Percentiles rank a stretch among this genome's conserved stretches.
phyloP scores from a whole-genome alignment of 1,284 basidiomycete genomes.

The Malassezia restricta region DNA sequence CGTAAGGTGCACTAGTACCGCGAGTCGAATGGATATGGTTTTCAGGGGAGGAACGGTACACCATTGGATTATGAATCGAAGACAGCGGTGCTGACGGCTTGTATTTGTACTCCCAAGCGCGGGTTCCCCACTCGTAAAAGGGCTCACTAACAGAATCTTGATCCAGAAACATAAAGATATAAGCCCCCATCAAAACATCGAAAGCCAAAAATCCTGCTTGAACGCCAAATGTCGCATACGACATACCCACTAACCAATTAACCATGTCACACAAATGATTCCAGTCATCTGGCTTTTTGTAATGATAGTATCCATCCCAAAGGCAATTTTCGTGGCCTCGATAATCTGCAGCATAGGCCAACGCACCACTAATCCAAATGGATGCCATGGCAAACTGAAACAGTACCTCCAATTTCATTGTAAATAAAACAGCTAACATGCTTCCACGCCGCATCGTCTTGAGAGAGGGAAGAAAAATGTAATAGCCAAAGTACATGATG shows the following conservation, averaged over 20 bases:
- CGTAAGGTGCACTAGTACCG: neutral
- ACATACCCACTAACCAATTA: conserved; percentile 43
- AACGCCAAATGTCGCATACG: conserved; percentile 46
- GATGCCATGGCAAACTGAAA: conserved; percentile 43
- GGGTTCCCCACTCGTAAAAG: conserved; percentile 39
- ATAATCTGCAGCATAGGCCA: conserved; percentile 45
- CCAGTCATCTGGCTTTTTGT: conserved; percentile 45
- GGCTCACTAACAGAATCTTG: conserved; percentile 51
- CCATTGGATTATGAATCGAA: conserved; percentile 13
- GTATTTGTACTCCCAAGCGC: conserved; percentile 38
- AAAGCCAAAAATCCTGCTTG: conserved; percentile 36
- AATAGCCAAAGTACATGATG: conserved; percentile 46
- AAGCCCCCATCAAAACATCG: conserved; percentile 30
- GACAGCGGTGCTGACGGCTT: conserved; percentile 4
- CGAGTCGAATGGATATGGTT: neutral
- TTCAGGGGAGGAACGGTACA: conserved; percentile 17
- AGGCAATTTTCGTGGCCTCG: conserved; percentile 45
- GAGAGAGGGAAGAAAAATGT: conserved; percentile 42
- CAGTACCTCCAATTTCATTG: conserved; percentile 44
- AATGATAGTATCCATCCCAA: conserved; percentile 47
- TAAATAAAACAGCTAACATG: conserved; percentile 40
- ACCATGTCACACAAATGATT: conserved; percentile 44
- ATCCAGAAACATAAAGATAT: conserved; percentile 46
- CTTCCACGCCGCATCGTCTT: conserved; percentile 43
- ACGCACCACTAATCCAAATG: conserved; percentile 46